Evolutionary conservation across 805 yeast genomes (phyloP).

Genomic region (Yamadazyma nakazawae): DNA sequence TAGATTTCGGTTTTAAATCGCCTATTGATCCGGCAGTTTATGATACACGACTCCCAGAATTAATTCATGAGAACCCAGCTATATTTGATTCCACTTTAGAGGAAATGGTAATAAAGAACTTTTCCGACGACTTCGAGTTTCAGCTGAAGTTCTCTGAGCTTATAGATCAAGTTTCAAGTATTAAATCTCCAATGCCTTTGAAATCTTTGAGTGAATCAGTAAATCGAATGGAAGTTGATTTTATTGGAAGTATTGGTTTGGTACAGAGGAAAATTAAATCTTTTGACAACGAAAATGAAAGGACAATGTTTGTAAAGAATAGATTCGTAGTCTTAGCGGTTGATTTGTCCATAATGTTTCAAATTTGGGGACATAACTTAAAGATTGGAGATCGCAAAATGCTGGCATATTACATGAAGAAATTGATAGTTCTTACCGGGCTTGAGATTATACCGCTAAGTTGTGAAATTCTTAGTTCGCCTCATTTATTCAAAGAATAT

Average conservation of each 20-base stretch:
- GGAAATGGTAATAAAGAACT: neutral
- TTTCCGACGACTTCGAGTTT: no score
- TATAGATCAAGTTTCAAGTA: no score
- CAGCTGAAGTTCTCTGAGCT: no score
- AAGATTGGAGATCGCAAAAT: constrained; percentile 18
- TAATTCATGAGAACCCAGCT: neutral
- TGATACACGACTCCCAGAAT: neutral
- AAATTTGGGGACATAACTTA: constrained; percentile 40
- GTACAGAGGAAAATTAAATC: no score
- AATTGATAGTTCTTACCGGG: constrained; percentile 22
- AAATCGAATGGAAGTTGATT: no score
- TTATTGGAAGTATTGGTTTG: no score
- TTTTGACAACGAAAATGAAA: neutral
- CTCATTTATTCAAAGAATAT: constrained; percentile 30
- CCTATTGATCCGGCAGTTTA: neutral
- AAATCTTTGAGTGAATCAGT: no score
- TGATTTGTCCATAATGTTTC: constrained; percentile 23
- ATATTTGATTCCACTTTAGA: neutral
- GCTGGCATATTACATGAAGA: constrained; percentile 32
- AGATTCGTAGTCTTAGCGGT: neutral
- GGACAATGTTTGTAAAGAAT: neutral
- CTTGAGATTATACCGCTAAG: constrained; percentile 32
- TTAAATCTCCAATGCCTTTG: no score
- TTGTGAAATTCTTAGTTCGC: constrained; percentile 28
- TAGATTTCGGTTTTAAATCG: neutral